Percentiles rank a stretch among this genome's conserved stretches.
Conservation (phyloP, 306 rosid species). For the Cucurbita moschata region DNA sequence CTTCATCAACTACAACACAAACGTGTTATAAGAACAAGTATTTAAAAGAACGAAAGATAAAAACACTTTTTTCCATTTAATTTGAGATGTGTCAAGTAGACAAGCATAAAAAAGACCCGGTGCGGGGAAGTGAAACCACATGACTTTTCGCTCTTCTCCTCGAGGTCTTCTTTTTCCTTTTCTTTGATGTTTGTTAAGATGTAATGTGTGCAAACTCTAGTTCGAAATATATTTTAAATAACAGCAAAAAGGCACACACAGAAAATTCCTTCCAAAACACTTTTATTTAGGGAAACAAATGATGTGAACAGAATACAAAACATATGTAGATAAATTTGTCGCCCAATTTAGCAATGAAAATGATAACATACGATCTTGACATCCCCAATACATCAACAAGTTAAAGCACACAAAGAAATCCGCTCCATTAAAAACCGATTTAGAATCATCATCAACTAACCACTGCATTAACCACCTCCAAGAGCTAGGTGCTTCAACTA, state of each 20-base stretch:
- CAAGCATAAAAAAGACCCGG: not conserved
- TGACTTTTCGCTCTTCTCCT: not conserved
- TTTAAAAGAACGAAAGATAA: not conserved
- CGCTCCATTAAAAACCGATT: not conserved
- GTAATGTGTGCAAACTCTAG: not conserved
- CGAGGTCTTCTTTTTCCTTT: not conserved
- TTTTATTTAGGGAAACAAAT: not conserved
- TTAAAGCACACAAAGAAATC: not conserved
- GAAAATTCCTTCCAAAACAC: not conserved
- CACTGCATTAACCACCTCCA: not conserved
- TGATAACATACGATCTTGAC: not conserved
- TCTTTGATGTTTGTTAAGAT: not conserved
- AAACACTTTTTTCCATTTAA: not conserved
- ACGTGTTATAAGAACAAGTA: not conserved
- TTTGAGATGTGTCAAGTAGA: not conserved
- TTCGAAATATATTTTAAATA: not conserved
- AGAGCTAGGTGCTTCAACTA: not conserved
- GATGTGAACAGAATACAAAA: not conserved
- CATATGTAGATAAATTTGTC: not conserved
- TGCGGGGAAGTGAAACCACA: not conserved
- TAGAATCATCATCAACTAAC: not conserved
- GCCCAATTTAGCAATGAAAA: not conserved
- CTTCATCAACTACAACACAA: conserved; percentile 69
- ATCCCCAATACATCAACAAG: not conserved
- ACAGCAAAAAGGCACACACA: not conserved